Percentiles rank a stretch among this genome's conserved stretches.
These are phyloP conservation scores for Mortierella antarctica DNA, from an alignment of 192 early-diverging fungal genomes.

Conservation along the genomic window DNA sequence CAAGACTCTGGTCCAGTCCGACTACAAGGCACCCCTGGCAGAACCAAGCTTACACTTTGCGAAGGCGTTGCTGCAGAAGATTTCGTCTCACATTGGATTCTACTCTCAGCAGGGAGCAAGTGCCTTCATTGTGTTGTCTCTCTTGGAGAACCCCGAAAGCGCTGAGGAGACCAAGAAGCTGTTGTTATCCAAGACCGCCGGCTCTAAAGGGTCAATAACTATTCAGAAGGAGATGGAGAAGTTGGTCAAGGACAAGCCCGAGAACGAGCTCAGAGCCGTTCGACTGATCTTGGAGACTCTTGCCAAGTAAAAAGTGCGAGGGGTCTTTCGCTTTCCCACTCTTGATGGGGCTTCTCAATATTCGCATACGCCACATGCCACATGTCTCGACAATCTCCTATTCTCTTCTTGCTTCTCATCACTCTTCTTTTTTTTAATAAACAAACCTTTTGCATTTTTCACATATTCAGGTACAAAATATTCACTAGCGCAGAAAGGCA, in stretches of 20 bases:
- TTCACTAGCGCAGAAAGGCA: too few species aligned
- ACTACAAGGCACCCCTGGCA: conserved; percentile 44
- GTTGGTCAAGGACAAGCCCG: conserved; percentile 29
- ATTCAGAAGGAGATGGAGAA: conserved; percentile 53
- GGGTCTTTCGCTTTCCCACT: not conserved
- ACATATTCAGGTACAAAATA: too few species aligned
- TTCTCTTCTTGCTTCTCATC: not conserved
- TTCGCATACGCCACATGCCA: too few species aligned
- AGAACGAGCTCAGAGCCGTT: conserved; percentile 41
- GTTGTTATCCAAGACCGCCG: conserved; percentile 20
- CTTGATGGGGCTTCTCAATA: not conserved
- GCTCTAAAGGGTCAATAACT: conserved; percentile 40
- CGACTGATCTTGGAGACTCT: conserved; percentile 36
- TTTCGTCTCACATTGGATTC: conserved; percentile 44
- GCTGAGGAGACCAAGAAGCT: conserved; percentile 48
- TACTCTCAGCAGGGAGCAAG: conserved; percentile 38
- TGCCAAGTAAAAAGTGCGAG: conserved; percentile 29
- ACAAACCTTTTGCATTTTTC: too few species aligned
- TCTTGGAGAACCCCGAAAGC: conserved; percentile 56
- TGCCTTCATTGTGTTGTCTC: conserved; percentile 52
- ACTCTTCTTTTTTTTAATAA: not conserved
- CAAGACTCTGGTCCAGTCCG: conserved; percentile 60
- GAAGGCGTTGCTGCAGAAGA: conserved; percentile 33
- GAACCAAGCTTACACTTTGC: conserved; percentile 53
- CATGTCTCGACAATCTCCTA: too few species aligned